Percentiles rank a stretch among this genome's conserved stretches.
Evolutionary conservation across 306 rosid genomes (phyloP).

Genomic region (Castanospermum australe): DNA sequence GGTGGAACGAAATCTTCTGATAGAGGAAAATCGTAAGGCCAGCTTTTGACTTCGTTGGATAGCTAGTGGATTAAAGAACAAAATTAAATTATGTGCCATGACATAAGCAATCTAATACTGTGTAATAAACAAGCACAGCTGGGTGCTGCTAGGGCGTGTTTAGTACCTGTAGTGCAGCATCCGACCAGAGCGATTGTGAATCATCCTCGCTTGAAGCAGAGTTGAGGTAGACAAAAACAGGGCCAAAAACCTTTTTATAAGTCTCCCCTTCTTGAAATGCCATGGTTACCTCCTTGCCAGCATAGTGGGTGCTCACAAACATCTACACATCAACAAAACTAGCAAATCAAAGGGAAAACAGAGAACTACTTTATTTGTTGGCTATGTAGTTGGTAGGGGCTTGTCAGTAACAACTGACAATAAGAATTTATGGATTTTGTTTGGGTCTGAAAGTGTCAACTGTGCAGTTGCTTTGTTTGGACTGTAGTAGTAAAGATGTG

Average conservation of each 20-base stretch:
- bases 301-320: constrained; percentile 85
- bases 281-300: constrained; percentile 64
- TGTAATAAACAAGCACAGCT: neutral
- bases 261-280: constrained; percentile 56
- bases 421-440: neutral
- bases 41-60: constrained; percentile 47
- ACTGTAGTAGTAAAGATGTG: no score
- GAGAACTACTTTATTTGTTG: neutral
- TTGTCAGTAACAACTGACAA: neutral
- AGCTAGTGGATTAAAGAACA: constrained; percentile 31
- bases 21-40: constrained; percentile 76
- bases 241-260: constrained; percentile 84
- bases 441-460: neutral
- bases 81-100: neutral
- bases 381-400: no score
- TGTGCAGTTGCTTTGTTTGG: neutral
- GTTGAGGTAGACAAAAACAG: constrained; percentile 65
- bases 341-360: neutral
- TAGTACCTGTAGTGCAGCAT: constrained; percentile 67
- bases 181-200: constrained; percentile 53
- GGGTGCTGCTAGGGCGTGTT: neutral
- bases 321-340: constrained; percentile 40
- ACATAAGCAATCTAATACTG: neutral
- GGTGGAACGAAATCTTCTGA: constrained; percentile 53
- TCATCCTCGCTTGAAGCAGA: constrained; percentile 25